Evolutionary conservation across 129 eudicot species (phyloP).

Genomic region (Heracleum sosnowskyi): DNA sequence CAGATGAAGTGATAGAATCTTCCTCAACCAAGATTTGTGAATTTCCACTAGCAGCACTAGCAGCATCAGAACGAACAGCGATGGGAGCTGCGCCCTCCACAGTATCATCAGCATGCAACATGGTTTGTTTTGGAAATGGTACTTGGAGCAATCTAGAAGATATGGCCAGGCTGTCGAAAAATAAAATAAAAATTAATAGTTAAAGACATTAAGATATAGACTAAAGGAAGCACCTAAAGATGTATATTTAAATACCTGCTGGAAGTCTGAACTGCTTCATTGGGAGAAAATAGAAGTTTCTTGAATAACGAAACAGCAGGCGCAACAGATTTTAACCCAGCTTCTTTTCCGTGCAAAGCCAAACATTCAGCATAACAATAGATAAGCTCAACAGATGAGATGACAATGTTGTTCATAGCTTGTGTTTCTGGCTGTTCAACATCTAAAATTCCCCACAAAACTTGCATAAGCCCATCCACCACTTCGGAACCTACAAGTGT

Average conservation of each 20-base stretch:
- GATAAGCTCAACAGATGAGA: slow-evolving; percentile 88
- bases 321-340: slow-evolving; percentile 55
- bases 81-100: slow-evolving; percentile 45
- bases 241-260: slow-evolving; percentile 58
- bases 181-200: not conserved
- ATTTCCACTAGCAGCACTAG: slow-evolving; percentile 51
- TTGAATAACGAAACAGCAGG: slow-evolving; percentile 82
- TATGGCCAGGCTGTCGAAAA: slow-evolving; percentile 73
- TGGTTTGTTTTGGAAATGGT: slow-evolving; percentile 98
- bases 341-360: slow-evolving; percentile 70
- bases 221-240: not conserved
- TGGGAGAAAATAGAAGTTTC: slow-evolving; percentile 74
- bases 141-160: slow-evolving; percentile 97
- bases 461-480: slow-evolving; percentile 97
- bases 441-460: slow-evolving; percentile 96
- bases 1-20: slow-evolving; percentile 89
- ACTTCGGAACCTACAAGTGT: slow-evolving; percentile 73
- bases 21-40: slow-evolving; percentile 86
- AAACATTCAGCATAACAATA: slow-evolving; percentile 97
- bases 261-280: slow-evolving; percentile 98
- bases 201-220: slow-evolving; percentile 1
- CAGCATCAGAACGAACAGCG: slow-evolving; percentile 47
- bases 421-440: slow-evolving; percentile 92
- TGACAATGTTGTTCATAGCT: slow-evolving; percentile 88
- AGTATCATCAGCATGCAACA: slow-evolving; percentile 78